Conservation (phyloP, 331 rosid species). For the Prunus yedoensis region DNA sequence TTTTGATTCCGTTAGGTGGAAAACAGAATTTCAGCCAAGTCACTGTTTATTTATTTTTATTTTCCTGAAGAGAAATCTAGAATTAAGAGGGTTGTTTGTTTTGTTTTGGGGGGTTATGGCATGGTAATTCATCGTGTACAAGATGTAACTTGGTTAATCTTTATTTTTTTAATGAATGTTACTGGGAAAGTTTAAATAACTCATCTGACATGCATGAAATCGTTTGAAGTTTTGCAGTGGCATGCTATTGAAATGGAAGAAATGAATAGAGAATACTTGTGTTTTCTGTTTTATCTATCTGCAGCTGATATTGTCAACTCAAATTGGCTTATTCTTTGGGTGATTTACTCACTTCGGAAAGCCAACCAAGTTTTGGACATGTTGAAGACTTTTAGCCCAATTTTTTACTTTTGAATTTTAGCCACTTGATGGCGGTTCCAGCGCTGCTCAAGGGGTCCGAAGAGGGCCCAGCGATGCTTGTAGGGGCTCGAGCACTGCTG, state of each 20-base stretch:
- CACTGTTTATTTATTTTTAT: neutral
- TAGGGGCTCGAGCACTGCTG: too few relatives aligned
- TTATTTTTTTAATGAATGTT: neutral
- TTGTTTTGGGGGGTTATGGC: neutral
- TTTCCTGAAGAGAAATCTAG: neutral
- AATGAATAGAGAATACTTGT: neutral
- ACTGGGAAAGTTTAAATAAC: neutral
- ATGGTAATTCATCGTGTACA: neutral
- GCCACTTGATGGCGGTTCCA: too few relatives aligned
- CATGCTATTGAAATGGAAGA: neutral
- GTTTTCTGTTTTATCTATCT: neutral
- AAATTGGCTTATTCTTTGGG: too few relatives aligned
- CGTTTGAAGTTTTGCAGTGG: neutral
- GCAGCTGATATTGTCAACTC: neutral
- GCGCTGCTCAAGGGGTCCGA: too few relatives aligned
- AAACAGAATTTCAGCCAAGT: neutral
- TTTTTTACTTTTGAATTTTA: too few relatives aligned
- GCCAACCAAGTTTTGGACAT: too few relatives aligned
- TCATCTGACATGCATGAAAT: neutral
- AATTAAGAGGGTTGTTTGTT: neutral
- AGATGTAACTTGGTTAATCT: neutral
- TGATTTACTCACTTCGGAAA: too few relatives aligned
- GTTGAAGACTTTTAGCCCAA: too few relatives aligned
- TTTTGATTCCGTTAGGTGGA: neutral
- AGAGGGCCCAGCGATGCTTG: too few relatives aligned